A percentile compares a stretch with the other conserved stretches of the same genome.
Conservation (phyloP, 108 stramenopile genomes). For the Skeletonema marinoi region DNA sequence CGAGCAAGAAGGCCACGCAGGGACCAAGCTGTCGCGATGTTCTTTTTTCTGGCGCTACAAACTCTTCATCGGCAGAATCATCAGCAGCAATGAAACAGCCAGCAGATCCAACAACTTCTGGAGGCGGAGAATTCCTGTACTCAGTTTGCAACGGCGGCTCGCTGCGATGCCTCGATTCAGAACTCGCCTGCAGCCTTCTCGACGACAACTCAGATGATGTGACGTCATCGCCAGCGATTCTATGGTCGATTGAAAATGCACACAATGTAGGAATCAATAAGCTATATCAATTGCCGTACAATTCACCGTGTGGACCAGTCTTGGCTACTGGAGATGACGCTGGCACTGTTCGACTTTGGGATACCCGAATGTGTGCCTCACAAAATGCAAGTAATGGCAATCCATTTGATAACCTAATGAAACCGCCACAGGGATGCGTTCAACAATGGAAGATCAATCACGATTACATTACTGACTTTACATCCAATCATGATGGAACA, state of each 20-base stretch:
- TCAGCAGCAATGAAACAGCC: constrained; percentile 1
- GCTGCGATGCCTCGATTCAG: constrained; percentile 63
- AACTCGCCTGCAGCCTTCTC: constrained; percentile 56
- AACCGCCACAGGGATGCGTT: constrained; percentile 62
- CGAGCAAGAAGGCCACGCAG: constrained; percentile 31
- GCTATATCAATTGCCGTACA: constrained; percentile 60
- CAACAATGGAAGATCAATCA: constrained; percentile 73
- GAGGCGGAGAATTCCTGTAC: constrained; percentile 61
- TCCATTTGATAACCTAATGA: constrained; percentile 50
- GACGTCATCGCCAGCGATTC: constrained; percentile 33
- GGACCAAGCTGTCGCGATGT: constrained; percentile 65
- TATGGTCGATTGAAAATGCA: constrained; percentile 67
- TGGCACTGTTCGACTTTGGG: constrained; percentile 84
- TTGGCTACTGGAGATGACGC: constrained; percentile 85
- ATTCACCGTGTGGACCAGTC: constrained; percentile 33
- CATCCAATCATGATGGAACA: constrained; percentile 59
- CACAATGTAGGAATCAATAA: constrained; percentile 59
- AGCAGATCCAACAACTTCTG: background rate
- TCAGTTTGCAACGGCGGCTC: constrained; percentile 76
- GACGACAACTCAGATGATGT: constrained; percentile 5
- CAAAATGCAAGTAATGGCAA: background rate
- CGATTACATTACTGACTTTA: constrained; percentile 87
- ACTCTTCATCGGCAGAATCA: background rate
- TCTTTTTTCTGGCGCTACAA: constrained; percentile 56
- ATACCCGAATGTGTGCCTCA: constrained; percentile 55